These are phyloP conservation scores for Paraurostyla sp. DNA, from an alignment of 73 alveolate species.

Conservation along the genomic window DNA sequence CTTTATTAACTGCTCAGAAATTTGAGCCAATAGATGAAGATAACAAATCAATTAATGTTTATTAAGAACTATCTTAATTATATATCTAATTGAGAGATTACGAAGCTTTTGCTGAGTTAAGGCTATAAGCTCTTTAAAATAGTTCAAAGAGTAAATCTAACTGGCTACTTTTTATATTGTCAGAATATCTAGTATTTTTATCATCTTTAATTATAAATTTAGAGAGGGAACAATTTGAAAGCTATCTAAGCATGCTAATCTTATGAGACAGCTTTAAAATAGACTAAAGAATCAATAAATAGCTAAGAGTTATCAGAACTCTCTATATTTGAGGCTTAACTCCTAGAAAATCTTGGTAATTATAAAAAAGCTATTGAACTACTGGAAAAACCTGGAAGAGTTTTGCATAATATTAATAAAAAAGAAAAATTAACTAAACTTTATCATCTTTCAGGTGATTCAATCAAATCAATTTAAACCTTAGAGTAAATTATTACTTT, in stretches of 20 bases:
- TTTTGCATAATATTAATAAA: constrained; percentile 62
- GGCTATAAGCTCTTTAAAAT: constrained; percentile 71
- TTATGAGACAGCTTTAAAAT: constrained; percentile 62
- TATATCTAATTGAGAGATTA: constrained; percentile 86
- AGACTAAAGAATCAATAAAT: background rate
- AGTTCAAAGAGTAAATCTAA: constrained; percentile 75
- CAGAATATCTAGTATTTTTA: constrained; percentile 75
- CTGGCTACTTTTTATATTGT: constrained; percentile 86
- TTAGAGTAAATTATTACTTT: too few relatives aligned
- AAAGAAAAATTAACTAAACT: constrained; percentile 66
- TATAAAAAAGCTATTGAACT: constrained; percentile 70
- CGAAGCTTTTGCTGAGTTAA: constrained; percentile 80
- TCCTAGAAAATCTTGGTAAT: constrained; percentile 72
- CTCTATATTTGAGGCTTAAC: constrained; percentile 76
- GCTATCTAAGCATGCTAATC: constrained; percentile 77
- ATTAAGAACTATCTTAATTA: constrained; percentile 86
- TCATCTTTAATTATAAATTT: background rate
- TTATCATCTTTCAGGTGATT: constrained; percentile 48
- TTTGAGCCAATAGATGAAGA: constrained; percentile 59
- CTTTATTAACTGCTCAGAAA: constrained; percentile 81
- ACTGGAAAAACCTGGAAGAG: constrained; percentile 57
- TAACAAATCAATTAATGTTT: constrained; percentile 79
- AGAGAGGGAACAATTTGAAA: constrained; percentile 75
- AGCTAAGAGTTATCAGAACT: constrained; percentile 64
- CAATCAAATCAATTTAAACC: constrained; percentile 56